A percentile compares a stretch with the other conserved stretches of the same genome.
Conservation (phyloP, 2,329 filamentous ascomycete genomes). For the Claviceps quebecensis region DNA sequence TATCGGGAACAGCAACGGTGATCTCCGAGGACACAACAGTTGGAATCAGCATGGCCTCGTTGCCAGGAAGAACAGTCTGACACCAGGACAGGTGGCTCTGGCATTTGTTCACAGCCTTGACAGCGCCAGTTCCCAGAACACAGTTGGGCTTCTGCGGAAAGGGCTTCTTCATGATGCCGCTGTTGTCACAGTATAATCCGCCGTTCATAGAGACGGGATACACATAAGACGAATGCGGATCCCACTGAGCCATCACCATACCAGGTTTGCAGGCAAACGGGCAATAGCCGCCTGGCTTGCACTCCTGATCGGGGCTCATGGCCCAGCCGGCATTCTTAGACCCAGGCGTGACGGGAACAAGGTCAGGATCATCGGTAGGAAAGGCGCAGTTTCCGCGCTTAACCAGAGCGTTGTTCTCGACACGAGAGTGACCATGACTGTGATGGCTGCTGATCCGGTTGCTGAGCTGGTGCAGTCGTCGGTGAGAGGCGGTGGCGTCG, state of each 20-base stretch:
- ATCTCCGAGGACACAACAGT: constrained; percentile 45
- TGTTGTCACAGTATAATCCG: constrained; percentile 55
- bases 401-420: constrained; percentile 20
- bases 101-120: constrained; percentile 53
- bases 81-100: constrained; percentile 54
- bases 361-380: constrained; percentile 45
- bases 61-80: constrained; percentile 65
- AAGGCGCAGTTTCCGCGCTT: constrained; percentile 50
- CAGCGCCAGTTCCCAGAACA: constrained; percentile 49
- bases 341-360: constrained; percentile 53
- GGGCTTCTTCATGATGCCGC: constrained; percentile 53
- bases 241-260: constrained; percentile 68
- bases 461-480: constrained; percentile 25
- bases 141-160: constrained; percentile 57
- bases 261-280: constrained; percentile 65
- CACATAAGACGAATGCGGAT: constrained; percentile 52
- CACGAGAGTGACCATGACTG: constrained; percentile 9
- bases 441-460: constrained; percentile 18
- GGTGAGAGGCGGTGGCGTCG: constrained; percentile 19
- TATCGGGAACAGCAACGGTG: constrained; percentile 56
- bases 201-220: constrained; percentile 65
- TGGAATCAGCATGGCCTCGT: constrained; percentile 72
- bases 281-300: constrained; percentile 54
- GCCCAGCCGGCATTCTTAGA: constrained; percentile 61
- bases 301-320: constrained; percentile 61